Evolutionary conservation across 1,139 yeast genomes (phyloP).

Genomic region (Meyerozyma athensensis): DNA sequence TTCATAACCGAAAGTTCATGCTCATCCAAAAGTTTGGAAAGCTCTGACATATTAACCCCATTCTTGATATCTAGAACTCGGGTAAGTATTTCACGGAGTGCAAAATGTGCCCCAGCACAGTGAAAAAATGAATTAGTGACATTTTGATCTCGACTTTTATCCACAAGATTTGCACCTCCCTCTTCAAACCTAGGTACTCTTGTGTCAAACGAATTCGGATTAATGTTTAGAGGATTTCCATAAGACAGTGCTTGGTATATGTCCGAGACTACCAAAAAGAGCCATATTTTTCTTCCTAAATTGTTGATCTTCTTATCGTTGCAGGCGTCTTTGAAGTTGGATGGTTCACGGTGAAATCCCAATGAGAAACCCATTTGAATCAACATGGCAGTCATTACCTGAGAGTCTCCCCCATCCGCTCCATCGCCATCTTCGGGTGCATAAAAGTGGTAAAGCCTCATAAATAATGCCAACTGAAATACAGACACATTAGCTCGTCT

Average conservation of each 20-base stretch:
- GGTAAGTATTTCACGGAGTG: slow-evolving; percentile 11
- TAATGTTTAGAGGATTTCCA: slow-evolving; percentile 25
- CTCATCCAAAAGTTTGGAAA: slow-evolving; percentile 15
- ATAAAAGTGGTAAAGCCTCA: slow-evolving; percentile 39
- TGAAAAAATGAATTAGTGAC: slow-evolving; percentile 15
- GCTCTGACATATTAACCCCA: slow-evolving; percentile 15
- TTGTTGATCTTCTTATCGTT: slow-evolving; percentile 27
- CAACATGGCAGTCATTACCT: slow-evolving; percentile 39
- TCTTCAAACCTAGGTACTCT: slow-evolving; percentile 22
- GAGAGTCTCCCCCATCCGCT: slow-evolving; percentile 47
- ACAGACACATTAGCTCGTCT: slow-evolving; percentile 22
- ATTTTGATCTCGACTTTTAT: slow-evolving; percentile 19
- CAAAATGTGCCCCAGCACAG: slow-evolving; percentile 6
- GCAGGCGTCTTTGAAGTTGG: slow-evolving; percentile 21
- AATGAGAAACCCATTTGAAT: slow-evolving; percentile 46
- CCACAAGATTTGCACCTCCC: slow-evolving; percentile 21
- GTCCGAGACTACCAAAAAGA: slow-evolving; percentile 33
- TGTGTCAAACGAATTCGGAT: slow-evolving; percentile 22
- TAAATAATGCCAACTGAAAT: slow-evolving; percentile 31
- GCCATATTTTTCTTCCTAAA: slow-evolving; percentile 52
- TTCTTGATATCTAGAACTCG: slow-evolving; percentile 20
- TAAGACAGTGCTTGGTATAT: slow-evolving; percentile 22
- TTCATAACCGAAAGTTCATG: slow-evolving; percentile 19
- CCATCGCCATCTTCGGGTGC: slow-evolving; percentile 52
- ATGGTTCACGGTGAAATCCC: slow-evolving; percentile 52